These are phyloP conservation scores for Malus orientalis DNA, from an alignment of 306 rosid genomes.

Conservation along the genomic window DNA sequence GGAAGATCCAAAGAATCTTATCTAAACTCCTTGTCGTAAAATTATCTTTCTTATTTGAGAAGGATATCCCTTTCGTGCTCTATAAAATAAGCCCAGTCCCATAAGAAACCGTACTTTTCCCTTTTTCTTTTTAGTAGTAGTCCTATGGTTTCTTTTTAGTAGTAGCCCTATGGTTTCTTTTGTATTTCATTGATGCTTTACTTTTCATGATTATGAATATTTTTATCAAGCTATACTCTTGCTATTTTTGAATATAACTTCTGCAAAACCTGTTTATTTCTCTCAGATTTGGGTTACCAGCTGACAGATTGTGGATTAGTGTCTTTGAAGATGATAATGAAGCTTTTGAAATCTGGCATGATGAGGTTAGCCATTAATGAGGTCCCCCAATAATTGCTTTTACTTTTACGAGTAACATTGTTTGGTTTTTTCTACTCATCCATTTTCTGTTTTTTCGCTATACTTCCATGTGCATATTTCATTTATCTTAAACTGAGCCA, in stretches of 20 bases:
- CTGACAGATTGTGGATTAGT: conserved; percentile 75
- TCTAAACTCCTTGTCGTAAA: neutral
- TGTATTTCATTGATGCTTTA: neutral
- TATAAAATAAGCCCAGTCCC: neutral
- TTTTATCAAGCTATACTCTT: neutral
- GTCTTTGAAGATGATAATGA: conserved; percentile 77
- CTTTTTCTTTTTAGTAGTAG: neutral
- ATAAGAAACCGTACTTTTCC: neutral
- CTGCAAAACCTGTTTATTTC: conserved; percentile 11
- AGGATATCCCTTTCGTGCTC: neutral
- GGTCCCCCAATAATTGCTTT: conserved; percentile 6
- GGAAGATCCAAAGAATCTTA: neutral
- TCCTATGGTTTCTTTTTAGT: neutral
- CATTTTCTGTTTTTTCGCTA: neutral
- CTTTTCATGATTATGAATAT: neutral
- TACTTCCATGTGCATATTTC: neutral
- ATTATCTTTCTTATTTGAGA: neutral
- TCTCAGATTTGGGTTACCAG: conserved; percentile 65
- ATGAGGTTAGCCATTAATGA: conserved; percentile 41
- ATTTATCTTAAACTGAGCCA: neutral
- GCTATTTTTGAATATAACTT: neutral
- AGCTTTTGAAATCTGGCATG: conserved; percentile 68
- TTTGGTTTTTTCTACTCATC: neutral
- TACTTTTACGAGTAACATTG: neutral
- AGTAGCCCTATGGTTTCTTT: neutral